Evolutionary conservation across 768 basidiomycete genomes (phyloP), one percentile per base, ranked within the genome.

Genomic region (Trametes maxima): DNA sequence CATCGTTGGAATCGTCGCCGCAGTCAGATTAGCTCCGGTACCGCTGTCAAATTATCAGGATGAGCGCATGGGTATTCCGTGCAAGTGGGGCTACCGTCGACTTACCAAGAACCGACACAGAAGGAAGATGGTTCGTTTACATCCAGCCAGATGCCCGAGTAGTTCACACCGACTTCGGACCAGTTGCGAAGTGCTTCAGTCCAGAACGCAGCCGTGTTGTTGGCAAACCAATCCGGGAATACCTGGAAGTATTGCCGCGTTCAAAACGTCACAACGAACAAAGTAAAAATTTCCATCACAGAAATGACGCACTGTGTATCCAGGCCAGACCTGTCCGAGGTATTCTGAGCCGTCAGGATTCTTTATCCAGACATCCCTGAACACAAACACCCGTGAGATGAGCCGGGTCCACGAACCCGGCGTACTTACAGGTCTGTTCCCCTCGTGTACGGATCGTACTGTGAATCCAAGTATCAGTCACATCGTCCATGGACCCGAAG

Each of bases 241-340:
- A 78, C 80, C 83, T 81, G 39, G n/a, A 24, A n/a, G 21, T 4
- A 5, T 22, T 16, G 14, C 16, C 17, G 21, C 13, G 22, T 42
- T 19, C 33, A 35, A 10, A 10, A 37, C 73, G 50, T 67, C 65
- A 25, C 50, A 40, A 3, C 11, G 21, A 53, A 5, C 19, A 25
- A 22, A 39, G 3, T 7, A 36, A 10, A 14, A 39, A 54, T 36
- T 21, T 19, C 5, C 33, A 12, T 10, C 19, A 8, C 24, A 21
- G 17, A 6, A 11, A 43, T 16, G 19, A 68, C 79, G 17, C 37
- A 85, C 88, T 7, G 87, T 86, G 72, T 83, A 87, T 22, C 90
- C 88, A 16, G 90, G 89, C 89, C 88, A 92, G 10, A 90, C 89
- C 68, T 86, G 80, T 12, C 91, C 91, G 1, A 90, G 69, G 70